A percentile compares a stretch with the other conserved stretches of the same genome.
Evolutionary conservation across 140 eudicot species (phyloP).

Genomic region (Senecio squalidus): DNA sequence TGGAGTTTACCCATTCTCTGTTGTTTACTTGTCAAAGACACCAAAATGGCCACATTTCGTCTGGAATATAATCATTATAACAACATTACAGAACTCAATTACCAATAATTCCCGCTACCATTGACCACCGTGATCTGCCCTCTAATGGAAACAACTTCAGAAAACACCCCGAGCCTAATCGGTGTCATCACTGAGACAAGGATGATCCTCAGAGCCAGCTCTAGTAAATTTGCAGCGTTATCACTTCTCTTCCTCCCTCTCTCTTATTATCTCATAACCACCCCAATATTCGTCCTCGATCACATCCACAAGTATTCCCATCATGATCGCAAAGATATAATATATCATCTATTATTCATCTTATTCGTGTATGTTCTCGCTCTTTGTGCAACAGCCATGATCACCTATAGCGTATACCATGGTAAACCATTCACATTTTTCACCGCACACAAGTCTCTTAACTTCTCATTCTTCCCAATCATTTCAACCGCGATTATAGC

Average conservation of each 20-base stretch:
- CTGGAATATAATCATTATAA: too few species aligned
- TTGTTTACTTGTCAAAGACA: too few species aligned
- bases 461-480: slow-evolving; percentile 37
- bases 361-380: background rate
- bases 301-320: background rate
- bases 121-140: background rate
- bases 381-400: background rate
- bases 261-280: too few species aligned
- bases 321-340: background rate
- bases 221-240: background rate
- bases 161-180: background rate
- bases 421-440: background rate
- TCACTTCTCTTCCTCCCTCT: background rate
- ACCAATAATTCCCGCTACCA: background rate
- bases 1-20: too few species aligned
- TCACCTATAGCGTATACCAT: background rate
- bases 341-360: background rate
- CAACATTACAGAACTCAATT: too few species aligned
- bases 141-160: background rate
- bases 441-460: background rate
- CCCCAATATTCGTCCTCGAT: background rate
- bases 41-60: too few species aligned
- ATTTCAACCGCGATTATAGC: slow-evolving; percentile 19
- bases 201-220: background rate
- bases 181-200: background rate